Evolutionary conservation across 768 basidiomycete species (phyloP).

Genomic region (Pulveroboletus sp.): DNA sequence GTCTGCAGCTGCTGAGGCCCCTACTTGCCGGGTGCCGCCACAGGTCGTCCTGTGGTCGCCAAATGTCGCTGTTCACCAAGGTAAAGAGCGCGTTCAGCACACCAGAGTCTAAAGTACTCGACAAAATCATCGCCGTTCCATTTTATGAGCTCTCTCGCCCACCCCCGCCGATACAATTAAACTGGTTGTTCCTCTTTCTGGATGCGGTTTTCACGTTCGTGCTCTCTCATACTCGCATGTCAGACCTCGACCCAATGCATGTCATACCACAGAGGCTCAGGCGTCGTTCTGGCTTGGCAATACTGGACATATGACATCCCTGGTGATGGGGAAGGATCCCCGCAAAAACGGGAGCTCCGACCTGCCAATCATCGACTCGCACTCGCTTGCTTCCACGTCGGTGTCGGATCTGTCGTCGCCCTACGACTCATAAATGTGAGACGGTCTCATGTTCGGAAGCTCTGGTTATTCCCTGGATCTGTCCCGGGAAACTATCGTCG

Average conservation of each 20-base stretch:
- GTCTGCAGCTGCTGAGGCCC: too few species aligned
- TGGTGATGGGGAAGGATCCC: constrained; percentile 9
- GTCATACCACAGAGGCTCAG: constrained; percentile 18
- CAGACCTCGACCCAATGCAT: neutral
- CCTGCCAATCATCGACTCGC: constrained; percentile 28
- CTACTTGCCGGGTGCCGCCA: neutral
- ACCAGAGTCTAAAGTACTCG: constrained; percentile 15
- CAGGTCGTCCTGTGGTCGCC: constrained; percentile 1
- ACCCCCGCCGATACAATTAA: constrained; percentile 19
- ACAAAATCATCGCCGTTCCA: constrained; percentile 17
- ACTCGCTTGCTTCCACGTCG: constrained; percentile 25
- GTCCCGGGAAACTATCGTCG: constrained; percentile 23
- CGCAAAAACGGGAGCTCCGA: constrained; percentile 23
- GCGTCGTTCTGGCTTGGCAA: constrained; percentile 25
- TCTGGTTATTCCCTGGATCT: constrained; percentile 28
- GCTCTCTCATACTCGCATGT: neutral
- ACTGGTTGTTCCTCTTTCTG: constrained; percentile 26
- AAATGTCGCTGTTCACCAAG: constrained; percentile 10
- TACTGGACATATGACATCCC: constrained; percentile 24
- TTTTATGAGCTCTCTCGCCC: constrained; percentile 24
- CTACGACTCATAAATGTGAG: constrained; percentile 23
- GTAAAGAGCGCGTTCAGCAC: constrained; percentile 6
- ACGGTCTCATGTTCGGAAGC: constrained; percentile 27
- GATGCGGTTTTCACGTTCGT: constrained; percentile 30
- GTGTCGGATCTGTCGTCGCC: constrained; percentile 27